A percentile compares a stretch with the other conserved stretches of the same genome.
These are phyloP conservation scores for Rhodotorula sp. DNA, from an alignment of 1,284 basidiomycete genomes.

Conservation along the genomic window DNA sequence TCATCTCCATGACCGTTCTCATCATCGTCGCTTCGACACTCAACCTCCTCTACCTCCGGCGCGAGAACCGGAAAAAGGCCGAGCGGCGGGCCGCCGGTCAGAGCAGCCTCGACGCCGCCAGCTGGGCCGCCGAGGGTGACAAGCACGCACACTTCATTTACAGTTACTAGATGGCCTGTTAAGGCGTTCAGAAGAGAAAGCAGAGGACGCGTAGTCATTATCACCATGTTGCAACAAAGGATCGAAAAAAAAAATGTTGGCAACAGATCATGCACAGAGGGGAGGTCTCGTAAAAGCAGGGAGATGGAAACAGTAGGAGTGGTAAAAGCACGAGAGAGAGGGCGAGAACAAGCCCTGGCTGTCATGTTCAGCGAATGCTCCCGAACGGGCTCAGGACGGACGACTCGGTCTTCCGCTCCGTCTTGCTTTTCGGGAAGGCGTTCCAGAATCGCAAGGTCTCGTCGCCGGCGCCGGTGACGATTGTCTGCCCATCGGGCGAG, in stretches of 20 bases:
- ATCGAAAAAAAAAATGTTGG: background rate
- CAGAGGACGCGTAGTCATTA: background rate
- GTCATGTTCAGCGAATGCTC: conserved; percentile 20
- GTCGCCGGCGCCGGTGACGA: conserved; percentile 93
- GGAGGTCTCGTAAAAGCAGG: background rate
- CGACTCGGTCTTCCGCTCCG: conserved; percentile 26
- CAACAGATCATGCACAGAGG: background rate
- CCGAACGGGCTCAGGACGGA: conserved; percentile 34
- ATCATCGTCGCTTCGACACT: conserved; percentile 30
- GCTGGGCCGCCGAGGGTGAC: conserved; percentile 9
- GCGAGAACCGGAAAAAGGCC: conserved; percentile 34
- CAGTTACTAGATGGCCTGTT: background rate
- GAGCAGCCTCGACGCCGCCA: background rate
- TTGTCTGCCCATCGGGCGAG: conserved; percentile 44
- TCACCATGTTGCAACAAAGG: background rate
- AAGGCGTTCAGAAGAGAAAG: too few species aligned
- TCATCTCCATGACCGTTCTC: conserved; percentile 48
- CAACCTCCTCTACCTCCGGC: conserved; percentile 38
- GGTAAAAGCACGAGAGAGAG: background rate
- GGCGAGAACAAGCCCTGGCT: background rate
- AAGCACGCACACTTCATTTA: conserved; percentile 8
- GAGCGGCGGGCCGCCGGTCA: background rate
- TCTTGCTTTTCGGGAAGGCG: conserved; percentile 60
- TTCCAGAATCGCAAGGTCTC: conserved; percentile 96
- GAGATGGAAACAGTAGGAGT: background rate